Evolutionary conservation across 768 basidiomycete species (phyloP), one percentile per base, ranked within the genome.

Genomic region (Psilocybe cyanescens): DNA sequence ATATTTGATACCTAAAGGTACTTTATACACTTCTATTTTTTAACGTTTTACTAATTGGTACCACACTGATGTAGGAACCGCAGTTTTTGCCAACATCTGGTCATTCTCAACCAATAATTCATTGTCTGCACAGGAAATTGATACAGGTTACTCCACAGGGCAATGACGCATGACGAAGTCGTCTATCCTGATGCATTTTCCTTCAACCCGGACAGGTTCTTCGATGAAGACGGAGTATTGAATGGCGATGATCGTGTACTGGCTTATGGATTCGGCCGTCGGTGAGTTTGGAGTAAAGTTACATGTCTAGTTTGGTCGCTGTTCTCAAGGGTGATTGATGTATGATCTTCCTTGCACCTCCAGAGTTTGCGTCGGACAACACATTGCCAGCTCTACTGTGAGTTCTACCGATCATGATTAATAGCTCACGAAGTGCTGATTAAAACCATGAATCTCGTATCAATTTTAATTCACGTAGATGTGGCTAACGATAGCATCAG

Each of bases 181-280:
- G 57, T 74, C 3, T 78, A 75, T 52, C 71, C 71, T 1, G 70
- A 77, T 37, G 76, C 77, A 3, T 64, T 72, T 17, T 64, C 44
- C 7, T 79, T 80, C 60, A 62, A 73, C 17, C 70, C 75, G 1
- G 69, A 68, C 8, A 70, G 79, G 8, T 70, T 67, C 54, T 55
- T 75, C 29, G 65, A 67, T 8, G 61, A 67, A 11, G 66, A 57
- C 16, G 71, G 68, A 29, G 37, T 60, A 1, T 17, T 63, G 48
- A 54, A 57, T 58, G 70, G 55, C 45, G 62, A 45, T 53, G 74
- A 57, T 65, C 67, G n/a, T 49, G 48, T 62, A 14, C 14, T 61
- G 9, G 55, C 37, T 2, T 62, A 58, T 45, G 61, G 61, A 3
- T 65, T 62, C 30, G 64, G 64, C 4, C 44, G 64, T 24, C 41